Evolutionary conservation across 768 basidiomycete genomes (phyloP).

Genomic region (Lyophyllum shimeji): DNA sequence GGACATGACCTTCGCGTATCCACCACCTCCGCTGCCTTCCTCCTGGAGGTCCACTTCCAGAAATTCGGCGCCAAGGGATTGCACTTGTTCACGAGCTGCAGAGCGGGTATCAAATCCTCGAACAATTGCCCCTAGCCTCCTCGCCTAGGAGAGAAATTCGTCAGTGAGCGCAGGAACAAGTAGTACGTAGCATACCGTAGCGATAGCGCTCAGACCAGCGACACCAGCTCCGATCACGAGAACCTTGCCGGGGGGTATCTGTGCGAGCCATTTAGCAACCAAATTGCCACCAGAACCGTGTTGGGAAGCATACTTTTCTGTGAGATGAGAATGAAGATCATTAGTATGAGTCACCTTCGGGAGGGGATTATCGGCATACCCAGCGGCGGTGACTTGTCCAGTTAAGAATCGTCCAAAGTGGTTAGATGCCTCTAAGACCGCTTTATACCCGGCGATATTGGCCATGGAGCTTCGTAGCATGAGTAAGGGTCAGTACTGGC

Average conservation of each 20-base stretch:
- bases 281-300: neutral
- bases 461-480: constrained; percentile 71
- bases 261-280: neutral
- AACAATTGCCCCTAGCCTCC: constrained; percentile 84
- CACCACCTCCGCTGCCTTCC: constrained; percentile 79
- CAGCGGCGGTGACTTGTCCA: constrained; percentile 89
- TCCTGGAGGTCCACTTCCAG: constrained; percentile 80
- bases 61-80: constrained; percentile 88
- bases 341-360: neutral
- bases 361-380: constrained; percentile 45
- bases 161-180: neutral
- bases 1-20: constrained; percentile 90
- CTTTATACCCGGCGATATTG: constrained; percentile 94
- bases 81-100: constrained; percentile 85
- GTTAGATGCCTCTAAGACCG: constrained; percentile 87
- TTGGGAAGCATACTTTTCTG: constrained; percentile 30
- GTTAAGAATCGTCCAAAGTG: constrained; percentile 88
- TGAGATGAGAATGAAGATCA: neutral
- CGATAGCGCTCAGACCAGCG: constrained; percentile 86
- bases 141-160: constrained; percentile 45
- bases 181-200: constrained; percentile 50
- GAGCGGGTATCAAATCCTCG: constrained; percentile 86
- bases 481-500: constrained; percentile 4
- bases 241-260: constrained; percentile 88
- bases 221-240: constrained; percentile 88